A percentile compares a stretch with the other conserved stretches of the same genome.
Evolutionary conservation across 1,284 basidiomycete species (phyloP).

Genomic region (Trichosporon faecale): DNA sequence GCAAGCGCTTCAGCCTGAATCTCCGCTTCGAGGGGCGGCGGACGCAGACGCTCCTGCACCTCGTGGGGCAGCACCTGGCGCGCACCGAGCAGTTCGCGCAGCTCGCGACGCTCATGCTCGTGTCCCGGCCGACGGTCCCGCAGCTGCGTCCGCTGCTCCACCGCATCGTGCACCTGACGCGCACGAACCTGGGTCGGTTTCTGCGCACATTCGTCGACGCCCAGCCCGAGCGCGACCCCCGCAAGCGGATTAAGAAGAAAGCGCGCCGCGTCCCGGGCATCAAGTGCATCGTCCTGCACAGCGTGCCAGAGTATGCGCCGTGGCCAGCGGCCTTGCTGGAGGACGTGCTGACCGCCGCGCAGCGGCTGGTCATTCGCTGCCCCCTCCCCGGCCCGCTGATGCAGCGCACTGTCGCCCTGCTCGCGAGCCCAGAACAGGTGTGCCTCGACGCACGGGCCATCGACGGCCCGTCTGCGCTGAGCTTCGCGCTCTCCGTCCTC

Average conservation of each 20-base stretch:
- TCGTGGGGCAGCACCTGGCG: not conserved
- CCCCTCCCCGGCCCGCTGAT: not conserved
- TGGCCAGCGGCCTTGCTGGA: not conserved
- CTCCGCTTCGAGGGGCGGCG: not conserved
- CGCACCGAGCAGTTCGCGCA: not conserved
- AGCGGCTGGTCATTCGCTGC: not conserved
- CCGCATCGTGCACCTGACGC: not conserved
- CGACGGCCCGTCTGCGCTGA: not conserved
- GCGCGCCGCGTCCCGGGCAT: not conserved
- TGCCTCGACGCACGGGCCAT: constrained; percentile 8
- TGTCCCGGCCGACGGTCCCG: not conserved
- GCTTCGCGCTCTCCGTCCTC: constrained; percentile 9
- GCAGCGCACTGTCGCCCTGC: constrained; percentile 3
- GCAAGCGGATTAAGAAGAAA: not conserved
- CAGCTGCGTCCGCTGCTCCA: not conserved
- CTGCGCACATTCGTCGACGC: not conserved
- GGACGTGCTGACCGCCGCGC: not conserved
- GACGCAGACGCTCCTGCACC: constrained; percentile 1
- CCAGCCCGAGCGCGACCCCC: not conserved
- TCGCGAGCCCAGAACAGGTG: not conserved
- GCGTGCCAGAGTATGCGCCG: constrained; percentile 1
- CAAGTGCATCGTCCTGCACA: not conserved
- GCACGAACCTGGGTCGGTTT: not conserved
- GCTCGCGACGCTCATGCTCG: constrained; percentile 1
- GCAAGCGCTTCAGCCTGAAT: constrained; percentile 1